phyloP scores from a whole-genome alignment of 805 yeast species.

The Saccharomyces mikatae region DNA sequence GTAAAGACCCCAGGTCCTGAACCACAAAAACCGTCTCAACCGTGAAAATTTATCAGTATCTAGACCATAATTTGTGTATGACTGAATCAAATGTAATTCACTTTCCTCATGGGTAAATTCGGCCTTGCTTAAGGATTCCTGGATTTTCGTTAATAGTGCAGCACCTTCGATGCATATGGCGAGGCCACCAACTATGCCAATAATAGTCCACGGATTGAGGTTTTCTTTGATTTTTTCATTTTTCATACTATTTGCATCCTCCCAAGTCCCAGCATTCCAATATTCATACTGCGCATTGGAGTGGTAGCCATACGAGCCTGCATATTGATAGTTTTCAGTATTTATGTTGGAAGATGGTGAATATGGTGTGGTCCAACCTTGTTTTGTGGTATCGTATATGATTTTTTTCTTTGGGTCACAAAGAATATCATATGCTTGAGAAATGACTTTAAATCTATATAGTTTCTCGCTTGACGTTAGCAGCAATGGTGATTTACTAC shows the following conservation, averaged over 20 bases:
- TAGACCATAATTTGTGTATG: constrained; percentile 44
- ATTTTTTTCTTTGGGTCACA: constrained; percentile 37
- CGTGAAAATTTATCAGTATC: constrained; percentile 44
- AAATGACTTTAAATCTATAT: constrained; percentile 43
- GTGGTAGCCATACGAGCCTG: constrained; percentile 26
- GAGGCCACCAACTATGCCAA: constrained; percentile 33
- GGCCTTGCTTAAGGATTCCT: constrained; percentile 28
- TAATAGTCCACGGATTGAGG: constrained; percentile 36
- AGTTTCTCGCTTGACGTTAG: constrained; percentile 26
- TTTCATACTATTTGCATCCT: constrained; percentile 38
- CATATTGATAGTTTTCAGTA: constrained; percentile 4
- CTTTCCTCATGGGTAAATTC: constrained; percentile 33
- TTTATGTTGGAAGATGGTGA: background rate
- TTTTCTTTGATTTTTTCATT: constrained; percentile 19
- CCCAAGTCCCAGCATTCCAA: constrained; percentile 61
- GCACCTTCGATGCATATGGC: constrained; percentile 36
- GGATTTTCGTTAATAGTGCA: constrained; percentile 33
- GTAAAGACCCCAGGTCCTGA: constrained; percentile 35
- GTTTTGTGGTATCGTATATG: constrained; percentile 39
- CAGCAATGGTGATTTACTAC: background rate
- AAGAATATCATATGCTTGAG: constrained; percentile 53
- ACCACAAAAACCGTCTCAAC: constrained; percentile 51
- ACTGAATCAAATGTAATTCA: constrained; percentile 34
- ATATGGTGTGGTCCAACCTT: constrained; percentile 35
- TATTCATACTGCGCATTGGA: constrained; percentile 32